Base-by-base conservation (phyloP, 495 filamentous ascomycete genomes). In the Hypoxylon fragiforme region DNA sequence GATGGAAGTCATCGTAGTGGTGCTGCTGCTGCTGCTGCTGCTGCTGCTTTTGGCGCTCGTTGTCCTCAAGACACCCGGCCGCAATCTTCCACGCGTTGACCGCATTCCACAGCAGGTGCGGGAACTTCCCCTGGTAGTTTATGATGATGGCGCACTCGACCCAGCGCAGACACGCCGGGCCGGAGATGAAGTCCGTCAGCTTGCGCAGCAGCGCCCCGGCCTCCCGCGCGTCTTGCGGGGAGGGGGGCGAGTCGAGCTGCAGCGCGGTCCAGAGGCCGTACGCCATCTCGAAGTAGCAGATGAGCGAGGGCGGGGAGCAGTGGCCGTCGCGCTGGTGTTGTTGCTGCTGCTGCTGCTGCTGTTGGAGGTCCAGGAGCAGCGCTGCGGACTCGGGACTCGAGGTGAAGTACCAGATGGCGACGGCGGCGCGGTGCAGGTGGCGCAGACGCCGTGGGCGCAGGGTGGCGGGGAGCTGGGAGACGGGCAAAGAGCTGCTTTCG, bases 81-180 rank as follows among this genome's bases (percentile, higher is more conserved):
- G n/a, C n/a, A n/a, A n/a, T n/a, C n/a, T n/a, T n/a, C n/a, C 50
- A 60, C 11, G 35, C 55, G 12, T 61, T 42, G n/a, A 48, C 44
- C 6, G 52, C 65, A 35, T 64, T 64, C 15, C 44, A 51, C 8
- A 67, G 35, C 8, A 68, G 20, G 13, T 67, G 54, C 1, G 36
- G 34, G 28, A 53, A 68, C 13, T 34, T 42, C 2, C 64, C 56
- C 14, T 19, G 12, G 43, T 68, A 67, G 41, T 68, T 65, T 22
- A 65, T 65, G 1, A 68, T 59, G n/a, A 68, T 59, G 9, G 45
- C 64, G 8, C 30, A 35, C 34, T 67, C 65, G 34, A 68, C 38
- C 64, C 64, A 67, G 39, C 60, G 59, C 18, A 68, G 22, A 34
- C 65, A 67, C 1, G 40, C 44, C 26, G 43, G 45, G 37, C 44